Conservation (phyloP, 2,329 filamentous ascomycete species). For the Fusarium dlaminii region DNA sequence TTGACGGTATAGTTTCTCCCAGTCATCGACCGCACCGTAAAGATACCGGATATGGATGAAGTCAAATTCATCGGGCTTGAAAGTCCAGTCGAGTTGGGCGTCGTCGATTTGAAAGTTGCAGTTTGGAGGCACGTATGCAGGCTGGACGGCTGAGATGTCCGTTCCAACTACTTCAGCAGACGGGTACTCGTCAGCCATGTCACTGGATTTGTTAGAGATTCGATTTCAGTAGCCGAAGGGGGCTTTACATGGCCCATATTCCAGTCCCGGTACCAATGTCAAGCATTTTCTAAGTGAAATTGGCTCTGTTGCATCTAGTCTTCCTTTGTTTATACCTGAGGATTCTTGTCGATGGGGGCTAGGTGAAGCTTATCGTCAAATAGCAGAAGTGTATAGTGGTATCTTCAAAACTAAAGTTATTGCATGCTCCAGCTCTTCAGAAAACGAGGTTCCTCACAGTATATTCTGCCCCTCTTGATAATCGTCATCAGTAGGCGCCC, state of each 20-base stretch:
- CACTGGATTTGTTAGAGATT: constrained; percentile 5
- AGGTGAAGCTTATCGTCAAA: constrained; percentile 49
- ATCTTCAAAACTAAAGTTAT: background rate
- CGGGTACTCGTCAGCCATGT: constrained; percentile 45
- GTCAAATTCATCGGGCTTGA: constrained; percentile 57
- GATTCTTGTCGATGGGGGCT: constrained; percentile 35
- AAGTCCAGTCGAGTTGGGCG: constrained; percentile 55
- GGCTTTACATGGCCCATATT: constrained; percentile 57
- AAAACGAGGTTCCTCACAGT: background rate
- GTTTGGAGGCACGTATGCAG: constrained; percentile 45
- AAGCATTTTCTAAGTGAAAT: constrained; percentile 43
- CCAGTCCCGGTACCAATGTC: constrained; percentile 68
- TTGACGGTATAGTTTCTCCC: constrained; percentile 63
- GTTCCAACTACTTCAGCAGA: constrained; percentile 45
- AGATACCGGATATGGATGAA: constrained; percentile 68
- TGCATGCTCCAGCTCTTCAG: background rate
- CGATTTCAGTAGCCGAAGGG: background rate
- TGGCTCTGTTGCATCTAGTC: background rate
- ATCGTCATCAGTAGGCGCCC: constrained; percentile 32
- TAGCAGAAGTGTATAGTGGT: constrained; percentile 34
- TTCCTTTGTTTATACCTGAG: background rate
- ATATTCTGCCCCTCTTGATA: constrained; percentile 26
- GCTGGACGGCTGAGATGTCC: constrained; percentile 50
- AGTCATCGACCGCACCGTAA: constrained; percentile 66
- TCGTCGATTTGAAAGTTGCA: constrained; percentile 49